phyloP scores from a whole-genome alignment of 768 basidiomycete species.

The Podaxis carcinomalis region DNA sequence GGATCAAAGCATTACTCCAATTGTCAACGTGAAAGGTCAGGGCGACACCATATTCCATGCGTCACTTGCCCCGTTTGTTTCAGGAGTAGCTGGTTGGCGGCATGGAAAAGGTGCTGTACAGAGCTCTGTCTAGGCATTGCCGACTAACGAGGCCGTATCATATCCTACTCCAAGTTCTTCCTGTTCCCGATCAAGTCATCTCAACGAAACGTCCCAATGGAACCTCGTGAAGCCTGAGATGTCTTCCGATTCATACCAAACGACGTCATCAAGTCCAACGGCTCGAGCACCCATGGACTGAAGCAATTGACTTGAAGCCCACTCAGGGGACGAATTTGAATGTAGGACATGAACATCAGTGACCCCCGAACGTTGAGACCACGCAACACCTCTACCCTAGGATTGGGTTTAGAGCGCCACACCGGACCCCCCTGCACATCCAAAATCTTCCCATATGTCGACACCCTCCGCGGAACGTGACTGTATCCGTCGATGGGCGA shows the following conservation, averaged over 20 bases:
- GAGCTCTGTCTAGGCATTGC: background rate
- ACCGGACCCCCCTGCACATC: background rate
- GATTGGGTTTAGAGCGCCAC: background rate
- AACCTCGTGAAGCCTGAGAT: background rate
- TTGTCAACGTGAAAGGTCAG: conserved; percentile 3
- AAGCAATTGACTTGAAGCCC: background rate
- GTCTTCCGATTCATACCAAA: background rate
- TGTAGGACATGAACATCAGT: background rate
- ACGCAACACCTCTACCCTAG: background rate
- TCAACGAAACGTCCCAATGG: background rate
- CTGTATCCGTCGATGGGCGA: background rate
- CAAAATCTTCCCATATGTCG: background rate
- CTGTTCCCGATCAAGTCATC: background rate
- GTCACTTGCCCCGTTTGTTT: conserved; percentile 3
- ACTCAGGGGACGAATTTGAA: background rate
- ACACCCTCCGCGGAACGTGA: background rate
- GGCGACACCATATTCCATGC: background rate
- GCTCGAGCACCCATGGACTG: background rate
- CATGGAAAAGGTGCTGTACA: conserved; percentile 2
- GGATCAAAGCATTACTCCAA: conserved; percentile 4
- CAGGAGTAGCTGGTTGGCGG: background rate
- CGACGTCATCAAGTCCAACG: background rate
- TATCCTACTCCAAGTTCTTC: background rate
- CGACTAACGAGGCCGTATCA: background rate
- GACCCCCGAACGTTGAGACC: conserved; percentile 7